Evolutionary conservation across 1,284 basidiomycete species (phyloP).

Genomic region (Gastroboletus turbinatus): DNA sequence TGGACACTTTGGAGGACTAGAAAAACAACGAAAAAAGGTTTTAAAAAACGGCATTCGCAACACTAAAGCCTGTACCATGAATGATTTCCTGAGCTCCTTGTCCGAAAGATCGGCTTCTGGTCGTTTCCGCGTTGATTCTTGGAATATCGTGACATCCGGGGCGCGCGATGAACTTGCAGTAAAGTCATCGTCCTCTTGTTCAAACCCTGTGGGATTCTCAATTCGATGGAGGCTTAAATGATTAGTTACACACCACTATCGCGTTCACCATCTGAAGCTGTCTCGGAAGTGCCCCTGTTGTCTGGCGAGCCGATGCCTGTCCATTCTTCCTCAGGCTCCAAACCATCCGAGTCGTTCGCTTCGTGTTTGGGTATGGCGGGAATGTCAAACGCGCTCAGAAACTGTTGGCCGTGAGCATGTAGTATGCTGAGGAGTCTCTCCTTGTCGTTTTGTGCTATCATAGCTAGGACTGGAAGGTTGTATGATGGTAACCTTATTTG

Average conservation of each 20-base stretch:
- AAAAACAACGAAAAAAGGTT: neutral
- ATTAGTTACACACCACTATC: conserved; percentile 18
- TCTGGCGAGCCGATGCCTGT: conserved; percentile 20
- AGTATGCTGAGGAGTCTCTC: conserved; percentile 51
- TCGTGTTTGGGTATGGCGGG: conserved; percentile 29
- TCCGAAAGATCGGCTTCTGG: conserved; percentile 26
- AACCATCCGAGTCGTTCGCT: conserved; percentile 21
- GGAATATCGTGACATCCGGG: conserved; percentile 58
- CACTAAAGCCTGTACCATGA: conserved; percentile 56
- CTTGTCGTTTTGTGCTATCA: conserved; percentile 27
- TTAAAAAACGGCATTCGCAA: neutral
- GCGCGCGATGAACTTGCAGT: conserved; percentile 29
- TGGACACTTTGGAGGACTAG: conserved; percentile 76
- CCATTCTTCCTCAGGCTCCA: conserved; percentile 38
- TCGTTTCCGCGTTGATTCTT: conserved; percentile 37
- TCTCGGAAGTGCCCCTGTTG: conserved; percentile 1
- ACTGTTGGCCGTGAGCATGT: conserved; percentile 64
- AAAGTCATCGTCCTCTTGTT: conserved; percentile 46
- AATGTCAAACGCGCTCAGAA: conserved; percentile 54
- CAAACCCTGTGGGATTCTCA: conserved; percentile 30
- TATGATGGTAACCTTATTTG: conserved; percentile 9
- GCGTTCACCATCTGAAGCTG: conserved; percentile 18
- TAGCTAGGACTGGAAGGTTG: neutral
- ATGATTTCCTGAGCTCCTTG: conserved; percentile 56
- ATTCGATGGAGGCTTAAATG: neutral